phyloP scores from a whole-genome alignment of 768 basidiomycete genomes.

The Mycena olivaceomarginata region DNA sequence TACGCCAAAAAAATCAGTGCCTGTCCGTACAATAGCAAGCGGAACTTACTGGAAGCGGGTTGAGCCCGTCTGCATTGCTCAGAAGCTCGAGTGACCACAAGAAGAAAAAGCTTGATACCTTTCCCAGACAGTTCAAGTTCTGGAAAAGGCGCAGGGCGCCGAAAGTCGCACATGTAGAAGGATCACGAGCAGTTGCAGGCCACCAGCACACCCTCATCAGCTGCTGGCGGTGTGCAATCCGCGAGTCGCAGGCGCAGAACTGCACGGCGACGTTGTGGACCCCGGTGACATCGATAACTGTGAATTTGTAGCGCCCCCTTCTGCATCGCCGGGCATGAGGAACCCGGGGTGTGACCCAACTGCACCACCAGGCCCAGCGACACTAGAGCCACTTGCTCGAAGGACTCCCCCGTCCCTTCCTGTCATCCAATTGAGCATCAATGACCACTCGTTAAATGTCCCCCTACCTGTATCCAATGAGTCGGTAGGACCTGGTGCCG shows the following conservation, averaged over 20 bases:
- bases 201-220: conserved; percentile 32
- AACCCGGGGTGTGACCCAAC: conserved; percentile 21
- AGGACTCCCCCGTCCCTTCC: conserved; percentile 24
- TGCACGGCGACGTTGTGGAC: conserved; percentile 6
- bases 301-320: neutral
- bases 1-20: neutral
- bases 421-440: neutral
- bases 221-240: conserved; percentile 17
- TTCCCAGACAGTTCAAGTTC: conserved; percentile 14
- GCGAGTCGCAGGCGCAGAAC: conserved; percentile 25
- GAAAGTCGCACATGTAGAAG: conserved; percentile 18
- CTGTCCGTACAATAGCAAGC: no score
- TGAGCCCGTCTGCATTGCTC: conserved; percentile 16
- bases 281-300: conserved; percentile 13
- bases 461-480: conserved; percentile 16
- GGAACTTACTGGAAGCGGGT: neutral
- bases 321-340: neutral
- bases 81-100: conserved; percentile 17
- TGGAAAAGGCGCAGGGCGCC: conserved; percentile 2
- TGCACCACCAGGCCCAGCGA: conserved; percentile 8
- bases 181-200: conserved; percentile 26
- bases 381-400: neutral
- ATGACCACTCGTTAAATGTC: no score
- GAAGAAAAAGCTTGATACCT: conserved; percentile 11
- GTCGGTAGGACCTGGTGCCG: neutral